Base-by-base conservation (phyloP, 805 yeast genomes). In the Hanseniaspora nectarophila region DNA sequence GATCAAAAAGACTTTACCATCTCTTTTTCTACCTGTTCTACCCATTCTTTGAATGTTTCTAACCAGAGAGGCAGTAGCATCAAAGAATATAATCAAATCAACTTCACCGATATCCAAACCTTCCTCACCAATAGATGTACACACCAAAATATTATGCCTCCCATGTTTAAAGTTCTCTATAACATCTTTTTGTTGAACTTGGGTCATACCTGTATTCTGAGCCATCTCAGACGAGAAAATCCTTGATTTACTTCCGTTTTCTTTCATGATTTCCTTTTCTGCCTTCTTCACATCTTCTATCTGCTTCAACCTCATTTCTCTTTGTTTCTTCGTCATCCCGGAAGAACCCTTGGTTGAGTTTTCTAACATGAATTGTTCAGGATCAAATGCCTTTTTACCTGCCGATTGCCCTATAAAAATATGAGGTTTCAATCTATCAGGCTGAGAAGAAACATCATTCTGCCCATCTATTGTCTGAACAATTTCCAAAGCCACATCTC, bases 101-200 rank as follows among this genome's bases (percentile, higher is more conserved):
- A 92, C 99, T 63, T 94, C 97, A 31, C 98, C 98, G 58, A 92
- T 94, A 70, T 92, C 98, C 57, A 92, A 73, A 43, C 99, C 99
- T 71, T 92, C 99, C 64, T 92, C 99, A 44, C 97, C 99, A 62
- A 92, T 90, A 0, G 96, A 88, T 0, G 99, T 92, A 4, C 97
- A 96, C 5, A 92, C 95, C 20, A 92, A 68, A 8, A 86, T 79
- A 61, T 92, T 94, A 60, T 77, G 77, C 1, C 66, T 71, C 7
- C 95, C 96, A 0, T 66, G 60, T 59, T 82, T 85, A 67, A 92
- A 92, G 54, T 80, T 72, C 29, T 74, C 74, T 28, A 92, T 81
- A 10, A 86, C 74, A 53, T 81, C 82, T 58, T 86, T 87, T 61
- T 92, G 99, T 42, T 77, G 73, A 59, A 84, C 85, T 61, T 92